Conservation (phyloP, 495 filamentous ascomycete species). For the Penicillium verhagenii region DNA sequence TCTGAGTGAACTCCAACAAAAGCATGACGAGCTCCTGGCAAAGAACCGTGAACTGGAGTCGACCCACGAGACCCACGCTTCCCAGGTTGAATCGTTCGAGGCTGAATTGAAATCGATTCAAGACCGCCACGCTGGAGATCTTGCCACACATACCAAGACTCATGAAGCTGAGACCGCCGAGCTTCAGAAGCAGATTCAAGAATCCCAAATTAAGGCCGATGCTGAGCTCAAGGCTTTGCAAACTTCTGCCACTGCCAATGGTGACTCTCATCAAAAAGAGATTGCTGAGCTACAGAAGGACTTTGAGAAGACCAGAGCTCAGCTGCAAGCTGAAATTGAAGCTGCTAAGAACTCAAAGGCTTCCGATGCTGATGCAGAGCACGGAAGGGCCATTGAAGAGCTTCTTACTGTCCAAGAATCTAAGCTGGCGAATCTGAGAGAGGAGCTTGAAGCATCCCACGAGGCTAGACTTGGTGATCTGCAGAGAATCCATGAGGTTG, state of each 20-base stretch:
- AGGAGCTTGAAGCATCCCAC: slow-evolving; percentile 39
- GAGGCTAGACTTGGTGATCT: slow-evolving; percentile 39
- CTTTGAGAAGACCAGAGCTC: slow-evolving; percentile 33
- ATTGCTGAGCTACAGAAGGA: slow-evolving; percentile 36
- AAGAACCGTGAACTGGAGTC: slow-evolving; percentile 36
- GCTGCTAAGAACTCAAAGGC: slow-evolving; percentile 30
- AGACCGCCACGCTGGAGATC: slow-evolving; percentile 32
- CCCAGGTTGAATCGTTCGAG: slow-evolving; percentile 37
- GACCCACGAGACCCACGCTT: slow-evolving; percentile 33
- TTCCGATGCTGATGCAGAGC: slow-evolving; percentile 42
- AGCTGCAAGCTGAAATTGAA: slow-evolving; percentile 37
- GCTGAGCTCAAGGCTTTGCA: slow-evolving; percentile 34
- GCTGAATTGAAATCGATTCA: slow-evolving; percentile 32
- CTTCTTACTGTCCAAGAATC: slow-evolving; percentile 45
- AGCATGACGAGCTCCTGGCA: slow-evolving; percentile 38
- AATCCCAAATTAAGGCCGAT: slow-evolving; percentile 32
- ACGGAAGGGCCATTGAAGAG: slow-evolving; percentile 44
- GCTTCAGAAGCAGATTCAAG: slow-evolving; percentile 35
- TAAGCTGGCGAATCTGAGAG: slow-evolving; percentile 36
- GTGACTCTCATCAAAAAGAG: slow-evolving; percentile 24
- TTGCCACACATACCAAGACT: slow-evolving; percentile 32
- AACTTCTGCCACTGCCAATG: slow-evolving; percentile 27
- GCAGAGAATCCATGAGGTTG: slow-evolving; percentile 37
- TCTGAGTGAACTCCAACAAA: slow-evolving; percentile 38
- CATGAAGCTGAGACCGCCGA: slow-evolving; percentile 34